These are phyloP conservation scores for Yamadazyma laniorum DNA, from an alignment of 805 yeast genomes.

Conservation along the genomic window DNA sequence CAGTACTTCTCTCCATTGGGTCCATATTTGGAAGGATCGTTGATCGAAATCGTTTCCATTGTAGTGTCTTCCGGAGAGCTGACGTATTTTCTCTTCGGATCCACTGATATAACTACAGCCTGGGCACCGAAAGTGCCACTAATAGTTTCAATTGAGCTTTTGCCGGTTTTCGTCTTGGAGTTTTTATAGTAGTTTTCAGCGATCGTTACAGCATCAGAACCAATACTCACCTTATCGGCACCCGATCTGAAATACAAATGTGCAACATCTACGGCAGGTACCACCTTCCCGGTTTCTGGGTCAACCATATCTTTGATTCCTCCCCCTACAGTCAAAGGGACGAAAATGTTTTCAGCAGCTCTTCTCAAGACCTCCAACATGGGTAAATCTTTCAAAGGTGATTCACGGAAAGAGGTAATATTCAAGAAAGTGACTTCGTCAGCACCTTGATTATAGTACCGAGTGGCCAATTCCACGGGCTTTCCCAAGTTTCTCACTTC, in stretches of 20 bases:
- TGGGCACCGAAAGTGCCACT: slow-evolving; percentile 91
- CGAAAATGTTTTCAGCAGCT: slow-evolving; percentile 90
- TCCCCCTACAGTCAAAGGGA: slow-evolving; percentile 97
- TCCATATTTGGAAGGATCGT: slow-evolving; percentile 51
- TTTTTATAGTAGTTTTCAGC: slow-evolving; percentile 76
- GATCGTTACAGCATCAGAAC: slow-evolving; percentile 93
- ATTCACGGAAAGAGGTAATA: slow-evolving; percentile 92
- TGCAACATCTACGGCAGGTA: slow-evolving; percentile 90
- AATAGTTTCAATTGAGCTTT: slow-evolving; percentile 88
- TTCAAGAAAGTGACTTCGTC: slow-evolving; percentile 95
- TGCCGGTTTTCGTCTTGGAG: slow-evolving; percentile 62
- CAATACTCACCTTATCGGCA: slow-evolving; percentile 97
- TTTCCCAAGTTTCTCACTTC: slow-evolving; percentile 92
- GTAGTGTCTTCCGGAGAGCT: slow-evolving; percentile 54
- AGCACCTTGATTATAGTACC: slow-evolving; percentile 91
- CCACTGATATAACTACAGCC: slow-evolving; percentile 98
- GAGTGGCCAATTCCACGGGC: slow-evolving; percentile 91
- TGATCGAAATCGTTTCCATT: slow-evolving; percentile 64
- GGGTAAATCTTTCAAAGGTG: slow-evolving; percentile 90
- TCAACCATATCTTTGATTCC: slow-evolving; percentile 91
- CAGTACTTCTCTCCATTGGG: slow-evolving; percentile 88
- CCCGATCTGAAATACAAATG: slow-evolving; percentile 91
- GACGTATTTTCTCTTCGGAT: slow-evolving; percentile 86
- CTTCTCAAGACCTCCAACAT: slow-evolving; percentile 84
- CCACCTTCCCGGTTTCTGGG: slow-evolving; percentile 67